Conservation (phyloP, 163 green algal genomes). For the Volvox carteri region DNA sequence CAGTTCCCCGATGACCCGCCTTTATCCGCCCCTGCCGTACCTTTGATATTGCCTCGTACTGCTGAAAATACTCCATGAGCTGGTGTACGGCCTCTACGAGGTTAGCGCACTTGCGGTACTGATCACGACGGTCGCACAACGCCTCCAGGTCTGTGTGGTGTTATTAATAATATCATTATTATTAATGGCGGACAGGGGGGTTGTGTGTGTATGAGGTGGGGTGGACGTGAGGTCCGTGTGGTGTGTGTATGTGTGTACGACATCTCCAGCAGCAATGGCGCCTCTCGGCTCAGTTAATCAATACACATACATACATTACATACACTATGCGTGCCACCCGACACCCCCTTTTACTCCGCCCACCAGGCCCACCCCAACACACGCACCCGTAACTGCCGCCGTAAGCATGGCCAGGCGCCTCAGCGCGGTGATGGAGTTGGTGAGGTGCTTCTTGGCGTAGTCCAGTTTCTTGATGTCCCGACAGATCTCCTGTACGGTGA, state of each 20-base stretch:
- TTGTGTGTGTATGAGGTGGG: no score
- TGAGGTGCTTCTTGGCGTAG: constrained; percentile 97
- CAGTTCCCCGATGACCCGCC: not conserved
- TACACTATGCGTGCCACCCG: no score
- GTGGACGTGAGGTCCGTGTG: no score
- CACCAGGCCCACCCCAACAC: constrained; percentile 52
- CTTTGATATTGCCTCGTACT: constrained; percentile 81
- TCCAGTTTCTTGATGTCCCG: constrained; percentile 98
- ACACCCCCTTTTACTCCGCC: no score
- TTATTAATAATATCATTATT: no score
- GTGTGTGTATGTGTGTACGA: no score
- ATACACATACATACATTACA: no score
- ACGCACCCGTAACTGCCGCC: constrained; percentile 74
- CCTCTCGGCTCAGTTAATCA: no score
- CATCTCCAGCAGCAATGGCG: no score
- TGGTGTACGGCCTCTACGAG: constrained; percentile 96
- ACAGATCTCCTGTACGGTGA: constrained; percentile 98
- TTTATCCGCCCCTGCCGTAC: not conserved
- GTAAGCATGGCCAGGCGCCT: constrained; percentile 90
- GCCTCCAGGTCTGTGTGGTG: constrained; percentile 63
- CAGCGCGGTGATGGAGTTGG: constrained; percentile 94
- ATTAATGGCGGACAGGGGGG: no score
- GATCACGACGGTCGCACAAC: constrained; percentile 65
- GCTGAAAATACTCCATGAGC: constrained; percentile 93
- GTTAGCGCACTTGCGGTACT: constrained; percentile 91